Base-by-base conservation (phyloP, 2,329 filamentous ascomycete genomes). In the Xylariaceae sp. region DNA sequence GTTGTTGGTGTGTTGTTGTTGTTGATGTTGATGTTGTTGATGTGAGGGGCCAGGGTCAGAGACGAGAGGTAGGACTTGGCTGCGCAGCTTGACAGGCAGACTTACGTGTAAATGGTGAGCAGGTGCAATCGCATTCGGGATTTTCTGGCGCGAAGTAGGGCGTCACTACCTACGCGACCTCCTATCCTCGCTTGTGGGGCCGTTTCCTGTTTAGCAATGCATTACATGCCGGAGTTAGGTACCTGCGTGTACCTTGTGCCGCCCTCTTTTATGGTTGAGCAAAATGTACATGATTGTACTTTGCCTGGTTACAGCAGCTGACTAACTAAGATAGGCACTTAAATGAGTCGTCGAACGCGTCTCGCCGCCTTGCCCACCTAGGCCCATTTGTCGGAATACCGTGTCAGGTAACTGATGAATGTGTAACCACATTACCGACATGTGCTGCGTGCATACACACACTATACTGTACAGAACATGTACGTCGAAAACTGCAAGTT, bases 121-220 rank as follows among this genome's bases (percentile, higher is more conserved):
- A 18, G 37, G 54, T n/a, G 45, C 55, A 52, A 43, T 57, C 53
- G 53, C 55, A 60, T 50, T 53, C 58, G 57, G 52, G 55, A 57
- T 57, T 60, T 55, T 51, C 53, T 54, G 55, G 58, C 58, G 57
- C 57, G 57, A 57, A 49, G 36, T 44, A 50, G 47, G 56, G 54
- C 57, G 55, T 59, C 55, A 60, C 55, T 55, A 58, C 56, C 26
- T 26, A 26, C 26, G 57, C 55, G 56, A 51, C 53, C 47, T n/a
- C 40, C 46, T 44, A 43, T 49, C 40, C 39, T 52, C 42, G 42
- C 49, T 19, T 46, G 44, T 50, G 53, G 54, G 51, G 29, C 16
- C 42, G 15, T 50, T 45, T 41, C 49, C 49, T 32, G 8, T 49
- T 56, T 46, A 32, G 18, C 19, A 13, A 10, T 30, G 32, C 32